Conservation (phyloP, 495 filamentous ascomycete species). For the Aspergillus heteromorphus region DNA sequence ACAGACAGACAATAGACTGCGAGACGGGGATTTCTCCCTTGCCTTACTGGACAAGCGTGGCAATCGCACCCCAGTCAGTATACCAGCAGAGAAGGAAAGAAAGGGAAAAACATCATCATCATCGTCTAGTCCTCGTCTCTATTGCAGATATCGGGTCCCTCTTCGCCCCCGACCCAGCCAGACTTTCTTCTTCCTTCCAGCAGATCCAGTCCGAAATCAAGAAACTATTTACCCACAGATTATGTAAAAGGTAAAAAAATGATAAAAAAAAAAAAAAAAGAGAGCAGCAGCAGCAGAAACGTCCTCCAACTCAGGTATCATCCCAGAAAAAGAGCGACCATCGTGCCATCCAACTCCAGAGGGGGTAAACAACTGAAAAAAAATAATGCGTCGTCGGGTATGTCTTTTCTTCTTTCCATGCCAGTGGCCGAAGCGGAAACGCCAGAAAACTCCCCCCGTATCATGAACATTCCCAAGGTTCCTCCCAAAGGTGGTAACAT, state of each 20-base stretch:
- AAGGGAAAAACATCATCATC: background rate
- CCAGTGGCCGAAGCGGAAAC: constrained; percentile 13
- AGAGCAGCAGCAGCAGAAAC: background rate
- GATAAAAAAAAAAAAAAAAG: no score
- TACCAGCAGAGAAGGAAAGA: background rate
- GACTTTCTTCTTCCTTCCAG: background rate
- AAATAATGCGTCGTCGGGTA: constrained; percentile 16
- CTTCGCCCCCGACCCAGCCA: background rate
- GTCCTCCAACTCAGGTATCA: constrained; percentile 6
- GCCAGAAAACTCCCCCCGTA: constrained; percentile 5
- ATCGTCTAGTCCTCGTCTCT: background rate
- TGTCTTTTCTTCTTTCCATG: constrained; percentile 18
- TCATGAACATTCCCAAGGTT: constrained; percentile 5
- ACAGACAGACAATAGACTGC: no score
- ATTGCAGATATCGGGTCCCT: background rate
- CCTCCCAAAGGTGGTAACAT: background rate
- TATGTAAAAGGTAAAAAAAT: background rate
- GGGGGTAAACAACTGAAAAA: background rate
- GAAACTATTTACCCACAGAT: background rate
- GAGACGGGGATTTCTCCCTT: background rate
- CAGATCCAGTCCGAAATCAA: background rate
- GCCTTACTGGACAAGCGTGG: background rate
- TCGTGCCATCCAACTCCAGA: constrained; percentile 8
- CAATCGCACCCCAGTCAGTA: background rate
- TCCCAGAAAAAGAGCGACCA: constrained; percentile 7